Evolutionary conservation across 148 eudicot genomes (phyloP), one percentile per base, ranked within the genome.

Genomic region (Limonium bicolor): DNA sequence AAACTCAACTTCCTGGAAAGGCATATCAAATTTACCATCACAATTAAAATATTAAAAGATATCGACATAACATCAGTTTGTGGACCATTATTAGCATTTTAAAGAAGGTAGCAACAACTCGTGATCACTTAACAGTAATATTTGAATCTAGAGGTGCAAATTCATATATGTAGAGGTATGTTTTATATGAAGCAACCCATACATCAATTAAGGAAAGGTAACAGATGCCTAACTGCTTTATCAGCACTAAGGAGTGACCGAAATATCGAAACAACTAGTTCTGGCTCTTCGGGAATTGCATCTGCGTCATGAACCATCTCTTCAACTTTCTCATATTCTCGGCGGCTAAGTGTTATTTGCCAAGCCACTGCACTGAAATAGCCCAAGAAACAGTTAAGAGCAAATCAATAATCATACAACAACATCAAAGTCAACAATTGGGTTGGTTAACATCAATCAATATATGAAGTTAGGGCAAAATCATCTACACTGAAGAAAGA

Each of bases 201-300:
- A n/a, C n/a, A n/a, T n/a, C n/a, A n/a, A n/a, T n/a, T n/a, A n/a
- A n/a, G n/a, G n/a, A n/a, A n/a, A n/a, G n/a, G n/a, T n/a, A n/a
- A n/a, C n/a, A 23, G 54, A 50, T 19, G 17, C 52, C 51, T 68
- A 26, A 92, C 99, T 54, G 95, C 76, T 72, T 53, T 78, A 55
- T 85, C 88, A 54, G 85, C 50, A 65, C 76, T 80, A 56, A 85
- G 84, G 71, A 85, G 72, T 4, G 99, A 77, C 27, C 88, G 88
- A 44, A 81, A 92, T 64, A 92, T 61, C 40, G 78, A 76, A 73
- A 92, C 73, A 66, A 75, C 71, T 15, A 92, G 71, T 54, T 92
- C 95, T 31, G 65, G 78, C 26, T 75, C 69, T 21, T 66, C 43
- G 29, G 64, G 14, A 28, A 50, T 38, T 15, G 56, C 36, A 44